Evolutionary conservation across 371 early-diverging fungal species (phyloP).

Genomic region (Rhizopus arrhizus): DNA sequence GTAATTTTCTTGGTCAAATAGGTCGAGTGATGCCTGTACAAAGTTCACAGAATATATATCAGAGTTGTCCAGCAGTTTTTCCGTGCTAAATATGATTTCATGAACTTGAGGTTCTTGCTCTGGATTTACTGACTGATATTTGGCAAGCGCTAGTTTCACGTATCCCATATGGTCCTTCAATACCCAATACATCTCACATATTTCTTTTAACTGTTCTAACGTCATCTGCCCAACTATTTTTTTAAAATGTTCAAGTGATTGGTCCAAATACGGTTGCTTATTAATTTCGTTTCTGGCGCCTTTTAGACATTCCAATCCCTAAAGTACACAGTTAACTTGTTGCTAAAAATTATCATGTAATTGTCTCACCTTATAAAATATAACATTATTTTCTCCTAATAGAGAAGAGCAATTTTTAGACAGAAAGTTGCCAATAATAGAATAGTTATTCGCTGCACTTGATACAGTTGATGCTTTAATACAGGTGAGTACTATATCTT

Average conservation of each 20-base stretch:
- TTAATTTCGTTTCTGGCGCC: constrained; percentile 2
- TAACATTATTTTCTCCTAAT: constrained; percentile 6
- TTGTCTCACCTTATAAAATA: constrained; percentile 12
- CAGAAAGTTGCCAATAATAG: constrained; percentile 11
- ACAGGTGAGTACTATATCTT: constrained; percentile 9
- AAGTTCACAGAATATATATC: neutral
- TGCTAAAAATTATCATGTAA: neutral
- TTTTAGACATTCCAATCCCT: constrained; percentile 22
- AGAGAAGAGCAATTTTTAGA: constrained; percentile 4
- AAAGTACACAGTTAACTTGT: neutral
- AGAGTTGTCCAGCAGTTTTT: neutral
- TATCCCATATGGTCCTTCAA: constrained; percentile 5
- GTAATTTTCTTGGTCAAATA: constrained; percentile 5
- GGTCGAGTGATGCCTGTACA: constrained; percentile 4
- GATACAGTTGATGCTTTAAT: neutral
- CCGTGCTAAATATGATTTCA: neutral
- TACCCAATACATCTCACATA: neutral
- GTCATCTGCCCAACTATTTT: neutral
- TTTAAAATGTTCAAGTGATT: constrained; percentile 10
- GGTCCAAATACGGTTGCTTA: constrained; percentile 2
- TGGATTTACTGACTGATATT: neutral
- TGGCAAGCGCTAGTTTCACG: constrained; percentile 7
- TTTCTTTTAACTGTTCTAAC: neutral
- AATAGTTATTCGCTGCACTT: neutral
- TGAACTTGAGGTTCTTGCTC: neutral